Evolutionary conservation across 805 yeast genomes (phyloP).

Genomic region (Cyberlindnera saturnus): DNA sequence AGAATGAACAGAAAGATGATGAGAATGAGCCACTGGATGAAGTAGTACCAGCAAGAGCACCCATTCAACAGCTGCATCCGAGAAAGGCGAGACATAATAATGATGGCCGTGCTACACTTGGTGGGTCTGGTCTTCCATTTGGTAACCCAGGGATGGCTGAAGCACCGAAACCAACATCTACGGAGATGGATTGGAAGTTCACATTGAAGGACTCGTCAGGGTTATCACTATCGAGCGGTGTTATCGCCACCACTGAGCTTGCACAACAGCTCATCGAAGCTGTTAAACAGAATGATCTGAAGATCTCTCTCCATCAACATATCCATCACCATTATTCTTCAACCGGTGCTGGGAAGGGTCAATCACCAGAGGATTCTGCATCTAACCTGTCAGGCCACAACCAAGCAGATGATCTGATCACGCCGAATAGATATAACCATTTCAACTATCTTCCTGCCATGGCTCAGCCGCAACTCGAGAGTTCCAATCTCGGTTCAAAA

Average conservation of each 20-base stretch:
- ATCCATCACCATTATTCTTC: constrained; percentile 66
- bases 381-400: constrained; percentile 16
- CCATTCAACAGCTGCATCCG: background rate
- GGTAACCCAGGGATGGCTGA: constrained; percentile 2
- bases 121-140: too few species aligned
- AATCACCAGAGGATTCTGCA: constrained; percentile 21
- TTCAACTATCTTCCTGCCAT: constrained; percentile 73
- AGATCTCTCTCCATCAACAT: constrained; percentile 77
- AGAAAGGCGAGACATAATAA: too few species aligned
- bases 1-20: constrained; percentile 7
- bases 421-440: constrained; percentile 56
- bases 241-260: constrained; percentile 44
- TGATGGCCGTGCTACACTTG: too few species aligned
- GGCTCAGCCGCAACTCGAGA: constrained; percentile 62
- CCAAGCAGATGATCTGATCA: constrained; percentile 25
- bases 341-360: constrained; percentile 21
- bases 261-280: constrained; percentile 54
- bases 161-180: constrained; percentile 23
- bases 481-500: constrained; percentile 38
- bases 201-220: constrained; percentile 42
- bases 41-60: constrained; percentile 2
- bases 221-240: constrained; percentile 42
- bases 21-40: background rate
- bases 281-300: constrained; percentile 51
- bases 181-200: constrained; percentile 57